Evolutionary conservation across 345 rosid species (phyloP).

Genomic region (Erucastrum elatum): DNA sequence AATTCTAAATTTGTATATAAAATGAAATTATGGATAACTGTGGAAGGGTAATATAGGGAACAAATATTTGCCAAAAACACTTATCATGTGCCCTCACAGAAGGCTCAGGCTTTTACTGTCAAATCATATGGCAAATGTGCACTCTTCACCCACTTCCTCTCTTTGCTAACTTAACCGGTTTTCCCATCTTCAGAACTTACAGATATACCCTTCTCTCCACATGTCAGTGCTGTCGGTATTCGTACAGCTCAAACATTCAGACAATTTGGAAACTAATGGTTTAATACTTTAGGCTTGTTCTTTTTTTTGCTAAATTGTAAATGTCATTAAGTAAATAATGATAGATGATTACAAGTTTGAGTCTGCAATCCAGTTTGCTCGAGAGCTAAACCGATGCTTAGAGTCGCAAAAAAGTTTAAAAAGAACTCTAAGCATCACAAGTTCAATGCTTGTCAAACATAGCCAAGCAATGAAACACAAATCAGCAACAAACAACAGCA

Average conservation of each 20-base stretch:
- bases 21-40: not conserved
- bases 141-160: conserved; percentile 31
- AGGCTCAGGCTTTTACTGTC: conserved; percentile 23
- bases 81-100: conserved; percentile 30
- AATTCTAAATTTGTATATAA: not conserved
- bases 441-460: too few relatives aligned
- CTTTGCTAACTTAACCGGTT: conserved; percentile 5
- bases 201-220: conserved; percentile 3
- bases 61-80: not conserved
- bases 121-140: conserved; percentile 27
- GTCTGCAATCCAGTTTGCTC: too few relatives aligned
- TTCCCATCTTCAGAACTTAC: not conserved
- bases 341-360: too few relatives aligned
- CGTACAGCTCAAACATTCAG: not conserved
- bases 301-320: too few relatives aligned
- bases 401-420: too few relatives aligned
- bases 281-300: not conserved
- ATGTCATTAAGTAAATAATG: too few relatives aligned
- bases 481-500: too few relatives aligned
- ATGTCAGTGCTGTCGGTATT: conserved; percentile 17
- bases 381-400: too few relatives aligned
- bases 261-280: not conserved
- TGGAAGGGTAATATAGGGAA: not conserved
- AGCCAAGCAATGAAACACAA: too few relatives aligned
- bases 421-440: too few relatives aligned